Evolutionary conservation across 257 asterid species (phyloP).

Genomic region (Gentiana macrophylla): DNA sequence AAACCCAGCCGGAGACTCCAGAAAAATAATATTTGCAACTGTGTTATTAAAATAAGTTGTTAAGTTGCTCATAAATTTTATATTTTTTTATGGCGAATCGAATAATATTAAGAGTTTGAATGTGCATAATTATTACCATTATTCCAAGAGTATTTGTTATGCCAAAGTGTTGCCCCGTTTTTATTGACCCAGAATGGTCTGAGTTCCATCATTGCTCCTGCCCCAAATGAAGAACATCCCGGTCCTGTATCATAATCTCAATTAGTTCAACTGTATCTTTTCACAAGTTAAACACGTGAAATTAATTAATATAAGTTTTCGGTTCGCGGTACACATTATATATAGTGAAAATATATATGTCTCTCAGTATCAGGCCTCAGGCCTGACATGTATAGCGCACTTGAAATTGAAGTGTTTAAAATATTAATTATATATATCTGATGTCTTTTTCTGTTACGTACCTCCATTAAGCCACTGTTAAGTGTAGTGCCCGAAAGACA

Average conservation of each 20-base stretch:
- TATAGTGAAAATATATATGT: no score
- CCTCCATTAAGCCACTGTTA: no score
- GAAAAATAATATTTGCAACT: conserved; percentile 39
- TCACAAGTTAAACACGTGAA: no score
- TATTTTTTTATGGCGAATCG: background rate
- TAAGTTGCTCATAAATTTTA: conserved; percentile 10
- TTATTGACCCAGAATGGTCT: conserved; percentile 38
- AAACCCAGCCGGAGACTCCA: conserved; percentile 42
- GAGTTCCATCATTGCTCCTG: conserved; percentile 36
- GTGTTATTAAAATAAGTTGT: conserved; percentile 9
- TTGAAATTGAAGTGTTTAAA: no score
- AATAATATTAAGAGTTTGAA: background rate
- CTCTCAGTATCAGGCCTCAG: no score
- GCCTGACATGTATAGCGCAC: no score
- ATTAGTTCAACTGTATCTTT: no score
- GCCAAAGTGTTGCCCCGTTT: conserved; percentile 29
- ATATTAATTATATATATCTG: no score
- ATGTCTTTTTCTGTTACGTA: no score
- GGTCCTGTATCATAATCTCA: conserved; percentile 21
- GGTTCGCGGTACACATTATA: no score
- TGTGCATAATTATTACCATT: conserved; percentile 13
- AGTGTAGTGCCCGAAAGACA: no score
- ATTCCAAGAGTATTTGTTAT: conserved; percentile 32
- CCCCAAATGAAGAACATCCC: conserved; percentile 40
- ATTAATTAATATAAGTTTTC: no score